These are phyloP conservation scores for Dissophora globulifera DNA, from an alignment of 192 early-diverging fungal species.

Conservation along the genomic window DNA sequence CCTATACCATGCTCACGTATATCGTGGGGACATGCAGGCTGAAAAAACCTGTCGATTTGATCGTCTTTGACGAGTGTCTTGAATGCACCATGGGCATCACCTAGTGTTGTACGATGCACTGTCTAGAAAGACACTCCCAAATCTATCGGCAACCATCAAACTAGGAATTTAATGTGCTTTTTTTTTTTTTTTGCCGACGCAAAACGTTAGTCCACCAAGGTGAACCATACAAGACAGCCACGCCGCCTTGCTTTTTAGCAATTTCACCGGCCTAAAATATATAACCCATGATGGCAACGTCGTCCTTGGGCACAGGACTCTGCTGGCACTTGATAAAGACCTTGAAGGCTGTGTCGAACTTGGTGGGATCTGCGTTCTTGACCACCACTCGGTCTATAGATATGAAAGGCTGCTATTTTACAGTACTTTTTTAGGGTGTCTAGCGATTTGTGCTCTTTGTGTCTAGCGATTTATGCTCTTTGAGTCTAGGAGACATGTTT, in stretches of 20 bases:
- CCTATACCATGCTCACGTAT: slow-evolving; percentile 17
- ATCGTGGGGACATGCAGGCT: slow-evolving; percentile 17
- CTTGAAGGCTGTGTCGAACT: too few species aligned
- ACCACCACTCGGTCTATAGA: too few species aligned
- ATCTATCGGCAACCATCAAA: slow-evolving; percentile 34
- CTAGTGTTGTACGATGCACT: slow-evolving; percentile 15
- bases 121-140: slow-evolving; percentile 23
- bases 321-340: too few species aligned
- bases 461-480: too few species aligned
- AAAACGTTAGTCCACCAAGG: slow-evolving; percentile 37
- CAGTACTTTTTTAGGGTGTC: too few species aligned
- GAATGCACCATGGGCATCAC: slow-evolving; percentile 27
- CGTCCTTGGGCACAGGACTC: too few species aligned
- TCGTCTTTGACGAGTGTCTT: slow-evolving; percentile 11
- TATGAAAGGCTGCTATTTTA: too few species aligned
- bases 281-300: too few species aligned
- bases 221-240: slow-evolving; percentile 47
- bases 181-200: slow-evolving; percentile 36
- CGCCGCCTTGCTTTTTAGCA: slow-evolving; percentile 17
- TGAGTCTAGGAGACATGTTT: too few species aligned
- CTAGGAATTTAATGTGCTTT: slow-evolving; percentile 38
- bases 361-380: too few species aligned
- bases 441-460: too few species aligned
- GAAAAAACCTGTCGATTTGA: slow-evolving; percentile 16
- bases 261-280: slow-evolving; percentile 20